A percentile compares a stretch with the other conserved stretches of the same genome.
Evolutionary conservation across 2,329 filamentous ascomycete genomes (phyloP).

Genomic region (Ophiostoma sp.): DNA sequence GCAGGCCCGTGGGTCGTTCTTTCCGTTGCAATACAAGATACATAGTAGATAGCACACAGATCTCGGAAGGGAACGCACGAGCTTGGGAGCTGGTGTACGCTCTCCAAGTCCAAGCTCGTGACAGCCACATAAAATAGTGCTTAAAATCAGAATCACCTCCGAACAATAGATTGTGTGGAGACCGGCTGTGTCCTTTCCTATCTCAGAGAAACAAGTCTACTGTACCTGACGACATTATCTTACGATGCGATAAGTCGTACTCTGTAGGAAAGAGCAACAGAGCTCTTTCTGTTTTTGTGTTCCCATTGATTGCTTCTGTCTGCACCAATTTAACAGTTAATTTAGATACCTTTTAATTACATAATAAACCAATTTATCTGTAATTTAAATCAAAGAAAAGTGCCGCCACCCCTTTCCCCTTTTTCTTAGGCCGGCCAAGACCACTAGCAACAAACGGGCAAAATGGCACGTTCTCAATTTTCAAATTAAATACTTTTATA

Average conservation of each 20-base stretch:
- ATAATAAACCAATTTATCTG: not conserved
- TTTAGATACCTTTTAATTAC: not conserved
- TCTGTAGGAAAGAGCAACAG: not conserved
- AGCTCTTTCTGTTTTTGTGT: not conserved
- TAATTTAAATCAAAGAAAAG: not conserved
- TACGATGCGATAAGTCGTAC: not conserved
- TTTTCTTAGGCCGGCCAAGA: not conserved
- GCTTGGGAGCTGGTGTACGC: not conserved
- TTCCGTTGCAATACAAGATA: not conserved
- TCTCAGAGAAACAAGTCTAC: not conserved
- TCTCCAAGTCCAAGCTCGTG: not conserved
- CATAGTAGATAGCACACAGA: not conserved
- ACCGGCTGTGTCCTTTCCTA: not conserved
- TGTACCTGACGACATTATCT: constrained; percentile 4
- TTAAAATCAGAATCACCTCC: not conserved
- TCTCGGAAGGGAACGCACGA: not conserved
- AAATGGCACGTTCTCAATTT: not conserved
- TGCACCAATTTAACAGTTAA: not conserved
- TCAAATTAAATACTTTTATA: not conserved
- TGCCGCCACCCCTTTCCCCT: not conserved
- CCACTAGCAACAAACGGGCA: not conserved
- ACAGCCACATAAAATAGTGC: not conserved
- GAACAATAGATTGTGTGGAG: not conserved
- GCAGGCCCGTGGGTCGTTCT: not conserved
- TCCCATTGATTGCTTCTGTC: not conserved